Percentiles rank a stretch among this genome's conserved stretches.
Conservation (phyloP, 805 yeast genomes). For the Brettanomyces naardenensis region DNA sequence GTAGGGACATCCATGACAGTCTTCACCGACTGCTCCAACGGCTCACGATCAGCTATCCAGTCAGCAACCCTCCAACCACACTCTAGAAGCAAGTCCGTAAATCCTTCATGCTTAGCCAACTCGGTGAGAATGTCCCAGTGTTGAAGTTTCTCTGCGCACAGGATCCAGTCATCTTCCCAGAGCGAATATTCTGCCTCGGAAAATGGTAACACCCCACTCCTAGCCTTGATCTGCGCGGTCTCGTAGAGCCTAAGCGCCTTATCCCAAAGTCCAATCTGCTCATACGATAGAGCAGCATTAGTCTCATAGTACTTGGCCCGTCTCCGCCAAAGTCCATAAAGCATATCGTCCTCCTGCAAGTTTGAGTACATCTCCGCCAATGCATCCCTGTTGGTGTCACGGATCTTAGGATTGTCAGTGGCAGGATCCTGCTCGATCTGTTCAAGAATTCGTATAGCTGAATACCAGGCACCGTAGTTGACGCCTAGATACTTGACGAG, state of each 20-base stretch:
- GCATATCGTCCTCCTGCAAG: conserved; percentile 91
- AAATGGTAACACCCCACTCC: conserved; percentile 91
- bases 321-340: conserved; percentile 96
- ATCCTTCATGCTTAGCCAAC: conserved; percentile 95
- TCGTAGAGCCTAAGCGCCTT: conserved; percentile 91
- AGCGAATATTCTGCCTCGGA: conserved; percentile 90
- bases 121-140: conserved; percentile 98
- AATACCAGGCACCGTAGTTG: conserved; percentile 87
- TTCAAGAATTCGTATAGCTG: conserved; percentile 79
- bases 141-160: conserved; percentile 93
- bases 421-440: conserved; percentile 40
- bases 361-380: conserved; percentile 81
- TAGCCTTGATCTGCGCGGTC: conserved; percentile 91
- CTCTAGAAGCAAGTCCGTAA: conserved; percentile 88
- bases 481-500: conserved; percentile 80
- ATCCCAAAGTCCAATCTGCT: conserved; percentile 92
- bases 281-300: conserved; percentile 85
- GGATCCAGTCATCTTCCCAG: conserved; percentile 99
- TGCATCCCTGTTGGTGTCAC: conserved; percentile 86
- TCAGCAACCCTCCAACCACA: conserved; percentile 99
- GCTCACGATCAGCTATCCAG: conserved; percentile 93
- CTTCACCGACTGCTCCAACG: conserved; percentile 87
- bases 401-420: conserved; percentile 60
- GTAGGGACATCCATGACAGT: conserved; percentile 99
- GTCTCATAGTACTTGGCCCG: conserved; percentile 93